These are phyloP conservation scores for Raphanus raphanistrum DNA, from an alignment of 345 rosid genomes.

Conservation along the genomic window DNA sequence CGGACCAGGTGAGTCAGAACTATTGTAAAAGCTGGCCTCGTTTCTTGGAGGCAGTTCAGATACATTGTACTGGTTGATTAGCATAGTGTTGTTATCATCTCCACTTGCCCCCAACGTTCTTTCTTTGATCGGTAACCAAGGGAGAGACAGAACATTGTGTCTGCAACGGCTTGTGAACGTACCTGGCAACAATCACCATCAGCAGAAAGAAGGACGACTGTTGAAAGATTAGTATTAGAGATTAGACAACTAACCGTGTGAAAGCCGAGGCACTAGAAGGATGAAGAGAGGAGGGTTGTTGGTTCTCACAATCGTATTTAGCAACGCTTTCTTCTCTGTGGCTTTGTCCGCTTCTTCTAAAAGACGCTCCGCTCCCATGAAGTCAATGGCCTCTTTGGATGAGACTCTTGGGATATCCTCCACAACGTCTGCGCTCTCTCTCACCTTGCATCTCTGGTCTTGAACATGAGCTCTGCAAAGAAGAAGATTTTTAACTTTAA, in stretches of 20 bases:
- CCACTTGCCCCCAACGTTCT: constrained; percentile 16
- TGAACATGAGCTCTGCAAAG: constrained; percentile 80
- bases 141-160: constrained; percentile 43
- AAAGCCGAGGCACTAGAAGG: constrained; percentile 90
- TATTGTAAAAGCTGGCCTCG: constrained; percentile 12
- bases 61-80: constrained; percentile 37
- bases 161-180: constrained; percentile 51
- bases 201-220: constrained; percentile 13
- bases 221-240: background rate
- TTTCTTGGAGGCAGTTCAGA: constrained; percentile 46
- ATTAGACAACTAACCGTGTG: constrained; percentile 53
- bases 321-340: constrained; percentile 32
- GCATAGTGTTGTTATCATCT: constrained; percentile 20
- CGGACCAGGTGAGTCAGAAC: constrained; percentile 20
- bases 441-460: constrained; percentile 72
- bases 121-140: constrained; percentile 28
- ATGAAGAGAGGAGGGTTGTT: constrained; percentile 48
- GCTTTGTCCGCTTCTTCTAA: constrained; percentile 35
- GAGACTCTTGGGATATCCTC: constrained; percentile 40
- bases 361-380: constrained; percentile 60
- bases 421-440: constrained; percentile 37
- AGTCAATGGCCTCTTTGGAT: constrained; percentile 64
- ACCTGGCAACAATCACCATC: constrained; percentile 53
- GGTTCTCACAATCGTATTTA: constrained; percentile 52
- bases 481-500: constrained; percentile 28